Percentiles rank a stretch among this genome's conserved stretches.
These are phyloP conservation scores for Dictyostelium firmibasis DNA, from an alignment of 78 protist genomes.

Conservation along the genomic window DNA sequence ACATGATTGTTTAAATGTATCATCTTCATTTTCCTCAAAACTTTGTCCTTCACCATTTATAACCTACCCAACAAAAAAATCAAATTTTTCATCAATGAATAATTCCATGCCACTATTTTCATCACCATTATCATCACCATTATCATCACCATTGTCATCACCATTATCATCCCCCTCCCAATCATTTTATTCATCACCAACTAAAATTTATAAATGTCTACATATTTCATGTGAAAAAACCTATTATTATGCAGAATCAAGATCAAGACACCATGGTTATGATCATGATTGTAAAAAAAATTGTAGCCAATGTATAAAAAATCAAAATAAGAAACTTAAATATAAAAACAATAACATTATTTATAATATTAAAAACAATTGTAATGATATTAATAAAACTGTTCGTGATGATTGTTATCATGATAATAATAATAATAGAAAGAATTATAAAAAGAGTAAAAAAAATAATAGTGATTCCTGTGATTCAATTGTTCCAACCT, in stretches of 20 bases:
- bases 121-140: not conserved
- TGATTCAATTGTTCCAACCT: too few species aligned
- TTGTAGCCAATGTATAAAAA: not conserved
- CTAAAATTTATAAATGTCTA: not conserved
- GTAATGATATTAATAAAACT: too few species aligned
- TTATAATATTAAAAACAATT: too few species aligned
- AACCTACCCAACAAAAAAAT: too few species aligned
- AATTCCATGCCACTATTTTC: not conserved
- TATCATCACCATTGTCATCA: not conserved
- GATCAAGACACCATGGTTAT: not conserved
- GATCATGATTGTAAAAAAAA: not conserved
- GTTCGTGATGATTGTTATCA: too few species aligned
- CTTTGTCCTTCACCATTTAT: not conserved
- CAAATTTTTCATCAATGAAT: not conserved
- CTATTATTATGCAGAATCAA: not conserved
- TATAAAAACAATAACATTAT: not conserved
- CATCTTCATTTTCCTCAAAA: too few species aligned
- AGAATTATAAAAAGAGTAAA: too few species aligned
- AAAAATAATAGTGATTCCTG: too few species aligned
- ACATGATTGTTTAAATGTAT: too few species aligned
- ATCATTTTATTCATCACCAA: not conserved
- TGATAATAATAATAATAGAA: too few species aligned
- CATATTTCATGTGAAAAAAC: not conserved
- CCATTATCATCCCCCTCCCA: not conserved
- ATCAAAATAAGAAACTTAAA: not conserved